phyloP scores from a whole-genome alignment of 2,329 filamentous ascomycete species.

The Pleoardoris graminearum region DNA sequence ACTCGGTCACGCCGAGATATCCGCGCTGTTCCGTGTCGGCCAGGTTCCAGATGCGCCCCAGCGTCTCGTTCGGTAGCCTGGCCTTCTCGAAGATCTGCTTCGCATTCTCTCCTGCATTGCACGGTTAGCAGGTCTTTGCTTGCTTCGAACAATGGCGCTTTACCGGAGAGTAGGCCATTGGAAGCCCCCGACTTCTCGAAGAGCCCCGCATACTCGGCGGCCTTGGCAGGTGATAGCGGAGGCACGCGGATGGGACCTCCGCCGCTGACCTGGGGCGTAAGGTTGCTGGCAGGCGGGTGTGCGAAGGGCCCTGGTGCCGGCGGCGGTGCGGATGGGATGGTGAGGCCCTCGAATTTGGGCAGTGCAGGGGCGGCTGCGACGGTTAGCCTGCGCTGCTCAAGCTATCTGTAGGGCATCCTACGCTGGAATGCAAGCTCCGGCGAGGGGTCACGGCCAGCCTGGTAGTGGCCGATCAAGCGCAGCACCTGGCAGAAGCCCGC shows the following conservation, averaged over 20 bases:
- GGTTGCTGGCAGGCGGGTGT: conserved; percentile 39
- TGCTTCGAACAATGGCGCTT: conserved; percentile 3
- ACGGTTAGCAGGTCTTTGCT: not conserved
- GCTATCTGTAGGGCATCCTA: conserved; percentile 42
- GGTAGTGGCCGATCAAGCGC: conserved; percentile 92
- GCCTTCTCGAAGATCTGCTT: conserved; percentile 96
- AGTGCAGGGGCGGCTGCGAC: conserved; percentile 68
- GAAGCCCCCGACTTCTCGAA: conserved; percentile 87
- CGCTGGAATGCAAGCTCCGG: conserved; percentile 80
- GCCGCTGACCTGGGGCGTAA: conserved; percentile 39
- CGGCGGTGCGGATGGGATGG: conserved; percentile 45
- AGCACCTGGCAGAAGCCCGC: conserved; percentile 92
- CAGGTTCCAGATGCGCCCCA: conserved; percentile 95
- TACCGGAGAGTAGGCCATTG: conserved; percentile 73
- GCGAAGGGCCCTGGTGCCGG: conserved; percentile 44
- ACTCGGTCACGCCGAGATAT: conserved; percentile 82
- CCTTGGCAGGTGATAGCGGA: conserved; percentile 84
- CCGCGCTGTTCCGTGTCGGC: conserved; percentile 93
- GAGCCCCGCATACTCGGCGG: conserved; percentile 81
- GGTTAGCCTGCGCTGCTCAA: conserved; percentile 19
- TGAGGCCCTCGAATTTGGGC: conserved; percentile 85
- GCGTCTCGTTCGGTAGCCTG: conserved; percentile 81
- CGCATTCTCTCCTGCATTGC: conserved; percentile 70
- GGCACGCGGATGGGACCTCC: conserved; percentile 79
- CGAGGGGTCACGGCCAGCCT: conserved; percentile 80